Conservation (phyloP, 106 monocot genomes). For the Dendrobium huoshanense region DNA sequence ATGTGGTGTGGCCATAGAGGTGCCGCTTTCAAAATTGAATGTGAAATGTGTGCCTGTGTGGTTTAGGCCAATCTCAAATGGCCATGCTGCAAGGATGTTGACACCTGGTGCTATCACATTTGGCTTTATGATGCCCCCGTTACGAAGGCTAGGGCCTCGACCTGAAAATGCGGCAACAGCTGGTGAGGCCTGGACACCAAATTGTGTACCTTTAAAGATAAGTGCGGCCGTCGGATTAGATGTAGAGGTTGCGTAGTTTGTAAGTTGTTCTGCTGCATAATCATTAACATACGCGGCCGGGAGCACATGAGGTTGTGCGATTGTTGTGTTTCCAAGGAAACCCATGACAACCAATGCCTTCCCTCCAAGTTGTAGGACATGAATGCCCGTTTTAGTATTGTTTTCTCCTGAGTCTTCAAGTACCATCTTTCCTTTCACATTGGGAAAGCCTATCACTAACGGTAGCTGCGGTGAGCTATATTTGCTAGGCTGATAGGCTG, state of each 20-base stretch:
- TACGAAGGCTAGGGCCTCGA: conserved; percentile 21
- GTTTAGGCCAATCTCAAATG: conserved; percentile 7
- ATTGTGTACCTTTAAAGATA: conserved; percentile 20
- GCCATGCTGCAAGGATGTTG: conserved; percentile 39
- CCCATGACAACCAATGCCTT: not conserved
- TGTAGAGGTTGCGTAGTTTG: not conserved
- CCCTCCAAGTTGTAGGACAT: not conserved
- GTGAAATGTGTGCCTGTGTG: not conserved
- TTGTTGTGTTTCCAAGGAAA: not conserved
- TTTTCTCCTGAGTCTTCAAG: not conserved
- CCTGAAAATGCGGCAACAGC: conserved; percentile 27
- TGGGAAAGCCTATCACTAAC: not conserved
- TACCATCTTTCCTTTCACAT: not conserved
- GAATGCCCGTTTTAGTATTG: not conserved
- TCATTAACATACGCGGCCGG: conserved; percentile 7
- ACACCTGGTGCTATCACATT: conserved; percentile 41
- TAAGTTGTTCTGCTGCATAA: not conserved
- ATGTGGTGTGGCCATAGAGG: conserved; percentile 53
- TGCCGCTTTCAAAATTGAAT: conserved; percentile 25
- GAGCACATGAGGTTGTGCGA: not conserved
- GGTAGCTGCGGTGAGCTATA: not conserved
- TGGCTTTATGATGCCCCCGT: conserved; percentile 32
- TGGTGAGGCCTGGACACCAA: conserved; percentile 16
- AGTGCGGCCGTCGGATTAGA: conserved; percentile 17
- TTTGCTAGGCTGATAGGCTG: conserved; percentile 11